Conservation (phyloP, 73 alveolate genomes). For the Stentor roeselii region DNA sequence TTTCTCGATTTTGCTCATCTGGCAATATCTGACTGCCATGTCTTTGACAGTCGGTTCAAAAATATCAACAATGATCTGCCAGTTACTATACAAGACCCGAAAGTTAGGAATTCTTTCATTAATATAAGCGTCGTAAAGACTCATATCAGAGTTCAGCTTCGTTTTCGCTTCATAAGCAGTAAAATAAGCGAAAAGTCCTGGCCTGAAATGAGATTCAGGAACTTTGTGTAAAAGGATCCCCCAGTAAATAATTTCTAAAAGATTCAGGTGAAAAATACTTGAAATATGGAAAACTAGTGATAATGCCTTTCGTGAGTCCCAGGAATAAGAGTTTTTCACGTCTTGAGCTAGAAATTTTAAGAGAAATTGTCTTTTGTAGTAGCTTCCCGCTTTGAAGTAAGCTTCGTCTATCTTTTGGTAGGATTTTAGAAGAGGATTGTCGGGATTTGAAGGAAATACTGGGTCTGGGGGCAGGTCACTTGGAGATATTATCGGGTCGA, state of each 20-base stretch:
- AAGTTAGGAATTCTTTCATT: not conserved
- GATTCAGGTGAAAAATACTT: not conserved
- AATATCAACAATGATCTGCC: slow-evolving; percentile 10
- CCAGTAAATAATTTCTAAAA: not conserved
- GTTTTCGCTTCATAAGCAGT: slow-evolving; percentile 2
- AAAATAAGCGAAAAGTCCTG: not conserved
- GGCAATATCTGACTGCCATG: not conserved
- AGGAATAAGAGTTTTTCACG: not conserved
- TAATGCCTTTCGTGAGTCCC: not conserved
- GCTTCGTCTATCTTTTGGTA: not conserved
- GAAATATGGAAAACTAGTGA: not conserved
- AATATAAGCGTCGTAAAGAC: not conserved
- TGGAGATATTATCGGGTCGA: not conserved
- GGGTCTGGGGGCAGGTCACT: not conserved
- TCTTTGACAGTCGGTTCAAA: not conserved
- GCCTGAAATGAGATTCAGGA: not conserved
- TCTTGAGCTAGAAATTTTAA: not conserved
- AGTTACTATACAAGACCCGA: not conserved
- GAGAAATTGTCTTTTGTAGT: not conserved
- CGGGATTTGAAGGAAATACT: not conserved
- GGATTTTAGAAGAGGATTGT: not conserved
- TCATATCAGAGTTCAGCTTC: not conserved
- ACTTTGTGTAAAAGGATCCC: not conserved
- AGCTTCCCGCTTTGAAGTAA: not conserved
- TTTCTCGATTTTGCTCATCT: not conserved